Evolutionary conservation across 2,329 filamentous ascomycete genomes (phyloP).

Genomic region (Paecilomyces fulvus): DNA sequence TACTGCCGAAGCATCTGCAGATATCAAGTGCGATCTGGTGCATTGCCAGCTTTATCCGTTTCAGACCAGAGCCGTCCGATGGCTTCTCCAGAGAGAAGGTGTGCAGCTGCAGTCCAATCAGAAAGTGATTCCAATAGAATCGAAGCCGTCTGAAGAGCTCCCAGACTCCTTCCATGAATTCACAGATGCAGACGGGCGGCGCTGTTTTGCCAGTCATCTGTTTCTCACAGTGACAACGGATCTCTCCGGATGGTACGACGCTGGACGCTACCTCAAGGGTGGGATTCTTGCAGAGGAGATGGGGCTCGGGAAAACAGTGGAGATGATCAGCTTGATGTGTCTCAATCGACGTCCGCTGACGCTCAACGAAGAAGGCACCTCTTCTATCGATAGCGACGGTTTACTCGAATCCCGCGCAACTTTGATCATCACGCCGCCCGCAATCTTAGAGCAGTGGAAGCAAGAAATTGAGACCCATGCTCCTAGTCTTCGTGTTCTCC

Average conservation of each 20-base stretch:
- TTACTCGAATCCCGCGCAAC: constrained; percentile 44
- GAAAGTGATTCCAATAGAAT: constrained; percentile 12
- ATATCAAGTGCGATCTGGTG: constrained; percentile 26
- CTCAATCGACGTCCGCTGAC: constrained; percentile 24
- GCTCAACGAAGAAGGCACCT: constrained; percentile 8
- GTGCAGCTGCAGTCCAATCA: constrained; percentile 26
- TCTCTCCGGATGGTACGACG: constrained; percentile 24
- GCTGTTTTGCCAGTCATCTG: constrained; percentile 34
- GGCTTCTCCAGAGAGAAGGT: constrained; percentile 39
- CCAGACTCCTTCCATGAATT: constrained; percentile 32
- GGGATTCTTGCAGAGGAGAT: constrained; percentile 45
- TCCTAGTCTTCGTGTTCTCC: constrained; percentile 46
- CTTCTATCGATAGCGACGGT: constrained; percentile 12
- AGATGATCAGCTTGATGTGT: constrained; percentile 39
- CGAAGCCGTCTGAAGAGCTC: constrained; percentile 9
- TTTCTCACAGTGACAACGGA: constrained; percentile 32
- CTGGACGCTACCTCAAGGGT: constrained; percentile 24
- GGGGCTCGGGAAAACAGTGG: constrained; percentile 44
- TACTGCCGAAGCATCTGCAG: constrained; percentile 20
- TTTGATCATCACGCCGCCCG: constrained; percentile 54
- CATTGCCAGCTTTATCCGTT: constrained; percentile 40
- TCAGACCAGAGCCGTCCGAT: constrained; percentile 38
- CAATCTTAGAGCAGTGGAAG: constrained; percentile 56
- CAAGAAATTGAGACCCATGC: constrained; percentile 51
- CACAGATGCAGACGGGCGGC: constrained; percentile 28